Evolutionary conservation across 2,329 filamentous ascomycete species (phyloP).

Genomic region (Emergomyces orientalis): DNA sequence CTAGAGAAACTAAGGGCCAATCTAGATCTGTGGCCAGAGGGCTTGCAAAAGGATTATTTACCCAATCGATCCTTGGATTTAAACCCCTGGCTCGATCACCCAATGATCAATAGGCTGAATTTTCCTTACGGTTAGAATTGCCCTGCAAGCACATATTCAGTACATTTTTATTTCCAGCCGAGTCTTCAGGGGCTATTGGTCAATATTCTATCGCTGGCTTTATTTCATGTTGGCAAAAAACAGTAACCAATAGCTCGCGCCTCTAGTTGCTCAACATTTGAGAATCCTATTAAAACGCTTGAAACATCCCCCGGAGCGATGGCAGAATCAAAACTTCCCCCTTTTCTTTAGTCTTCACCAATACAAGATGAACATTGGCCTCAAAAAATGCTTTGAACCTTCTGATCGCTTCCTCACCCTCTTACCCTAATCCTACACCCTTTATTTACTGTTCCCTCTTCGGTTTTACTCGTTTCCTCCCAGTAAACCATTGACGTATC

Average conservation of each 20-base stretch:
- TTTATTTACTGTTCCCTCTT: background rate
- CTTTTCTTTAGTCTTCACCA: background rate
- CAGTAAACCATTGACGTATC: background rate
- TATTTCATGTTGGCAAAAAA: background rate
- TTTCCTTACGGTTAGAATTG: too few relatives aligned
- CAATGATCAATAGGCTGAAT: too few relatives aligned
- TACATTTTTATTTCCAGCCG: background rate
- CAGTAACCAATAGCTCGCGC: background rate
- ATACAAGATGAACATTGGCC: background rate
- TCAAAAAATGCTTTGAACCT: background rate
- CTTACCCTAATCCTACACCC: background rate
- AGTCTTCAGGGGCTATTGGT: background rate
- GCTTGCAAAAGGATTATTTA: too few relatives aligned
- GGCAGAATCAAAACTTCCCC: background rate
- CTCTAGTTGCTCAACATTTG: background rate
- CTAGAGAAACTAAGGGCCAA: background rate
- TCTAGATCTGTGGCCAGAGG: background rate
- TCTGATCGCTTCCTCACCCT: background rate
- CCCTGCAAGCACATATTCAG: too few relatives aligned
- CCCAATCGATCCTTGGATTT: too few relatives aligned
- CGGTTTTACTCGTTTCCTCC: background rate
- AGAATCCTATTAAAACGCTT: background rate
- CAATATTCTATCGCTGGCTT: background rate
- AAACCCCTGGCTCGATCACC: background rate
- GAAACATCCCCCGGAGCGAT: background rate